Percentiles rank a stretch among this genome's conserved stretches.
These are phyloP conservation scores for Coriaria nepalensis DNA, from an alignment of 306 rosid species.

Conservation along the genomic window DNA sequence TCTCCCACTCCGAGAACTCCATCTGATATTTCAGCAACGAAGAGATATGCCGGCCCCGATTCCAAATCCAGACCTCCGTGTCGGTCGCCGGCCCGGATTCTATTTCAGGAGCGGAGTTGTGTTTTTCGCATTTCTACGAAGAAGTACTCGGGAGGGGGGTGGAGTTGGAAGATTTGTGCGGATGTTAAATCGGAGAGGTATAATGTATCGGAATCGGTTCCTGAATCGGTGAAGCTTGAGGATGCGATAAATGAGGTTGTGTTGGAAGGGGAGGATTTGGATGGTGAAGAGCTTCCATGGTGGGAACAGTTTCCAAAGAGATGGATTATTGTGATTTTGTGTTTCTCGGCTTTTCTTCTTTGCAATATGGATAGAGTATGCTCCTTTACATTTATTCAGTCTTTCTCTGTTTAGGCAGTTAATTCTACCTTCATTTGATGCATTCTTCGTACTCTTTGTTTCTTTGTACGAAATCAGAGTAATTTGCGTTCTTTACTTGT, in stretches of 20 bases:
- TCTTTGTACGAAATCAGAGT: too few species aligned
- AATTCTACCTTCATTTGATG: too few species aligned
- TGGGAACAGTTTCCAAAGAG: conserved; percentile 71
- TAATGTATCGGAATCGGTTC: conserved; percentile 21
- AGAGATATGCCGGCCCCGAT: conserved; percentile 10
- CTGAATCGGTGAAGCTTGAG: conserved; percentile 28
- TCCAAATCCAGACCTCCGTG: conserved; percentile 4
- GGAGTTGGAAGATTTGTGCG: conserved; percentile 36
- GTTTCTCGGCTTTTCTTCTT: conserved; percentile 84
- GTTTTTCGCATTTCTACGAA: conserved; percentile 16
- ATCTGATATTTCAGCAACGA: conserved; percentile 14
- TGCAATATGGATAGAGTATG: conserved; percentile 97
- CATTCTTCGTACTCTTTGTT: too few species aligned
- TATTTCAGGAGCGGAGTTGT: conserved; percentile 12
- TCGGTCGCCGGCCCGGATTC: conserved; percentile 7
- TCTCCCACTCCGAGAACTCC: conserved; percentile 31
- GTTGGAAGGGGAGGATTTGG: conserved; percentile 23
- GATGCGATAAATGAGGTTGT: conserved; percentile 13
- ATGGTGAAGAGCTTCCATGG: conserved; percentile 33
- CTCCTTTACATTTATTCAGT: neutral
- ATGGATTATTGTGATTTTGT: conserved; percentile 86
- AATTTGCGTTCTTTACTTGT: too few species aligned
- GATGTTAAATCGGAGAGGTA: conserved; percentile 54
- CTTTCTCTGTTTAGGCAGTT: neutral
- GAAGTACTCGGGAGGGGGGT: conserved; percentile 11